Evolutionary conservation across 139 green algal species (phyloP).

Genomic region (Chlorella sp.): DNA sequence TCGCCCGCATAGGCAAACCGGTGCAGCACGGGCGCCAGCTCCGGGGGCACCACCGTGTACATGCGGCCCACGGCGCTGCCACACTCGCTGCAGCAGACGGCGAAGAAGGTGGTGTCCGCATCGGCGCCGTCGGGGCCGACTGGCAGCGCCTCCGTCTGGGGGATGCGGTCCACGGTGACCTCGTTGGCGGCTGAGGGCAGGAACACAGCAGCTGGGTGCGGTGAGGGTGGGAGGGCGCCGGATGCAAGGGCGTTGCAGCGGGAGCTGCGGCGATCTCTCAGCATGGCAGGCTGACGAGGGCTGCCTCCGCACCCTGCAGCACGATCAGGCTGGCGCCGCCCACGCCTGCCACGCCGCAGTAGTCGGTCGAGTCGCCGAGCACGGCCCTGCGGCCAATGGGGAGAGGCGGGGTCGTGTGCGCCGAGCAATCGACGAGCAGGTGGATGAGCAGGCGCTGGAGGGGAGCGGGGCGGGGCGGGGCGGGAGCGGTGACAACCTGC

Average conservation of each 20-base stretch:
- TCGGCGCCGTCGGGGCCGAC: not conserved
- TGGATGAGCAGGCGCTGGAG: not conserved
- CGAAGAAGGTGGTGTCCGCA: not conserved
- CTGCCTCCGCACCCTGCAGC: not conserved
- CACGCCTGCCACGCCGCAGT: not conserved
- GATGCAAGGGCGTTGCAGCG: not conserved
- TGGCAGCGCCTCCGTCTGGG: not conserved
- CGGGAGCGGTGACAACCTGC: not conserved
- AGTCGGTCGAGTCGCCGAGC: not conserved
- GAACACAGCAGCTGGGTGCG: not conserved
- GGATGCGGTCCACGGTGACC: slow-evolving; percentile 24
- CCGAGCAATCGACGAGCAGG: not conserved
- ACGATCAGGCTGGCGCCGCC: not conserved
- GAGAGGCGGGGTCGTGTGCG: not conserved
- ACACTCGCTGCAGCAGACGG: slow-evolving; percentile 23
- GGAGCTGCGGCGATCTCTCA: not conserved
- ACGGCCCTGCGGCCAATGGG: not conserved
- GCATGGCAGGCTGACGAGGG: not conserved
- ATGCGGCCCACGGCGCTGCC: slow-evolving; percentile 18
- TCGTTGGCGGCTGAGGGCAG: slow-evolving; percentile 16
- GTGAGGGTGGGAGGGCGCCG: not conserved
- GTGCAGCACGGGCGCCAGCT: not conserved
- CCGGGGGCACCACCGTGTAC: slow-evolving; percentile 14
- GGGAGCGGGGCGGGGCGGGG: not conserved
- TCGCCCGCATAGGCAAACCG: slow-evolving; percentile 7